Percentiles rank a stretch among this genome's conserved stretches.
These are phyloP conservation scores for Beauveria brongniartii DNA, from an alignment of 2,329 filamentous ascomycete genomes.

Conservation along the genomic window DNA sequence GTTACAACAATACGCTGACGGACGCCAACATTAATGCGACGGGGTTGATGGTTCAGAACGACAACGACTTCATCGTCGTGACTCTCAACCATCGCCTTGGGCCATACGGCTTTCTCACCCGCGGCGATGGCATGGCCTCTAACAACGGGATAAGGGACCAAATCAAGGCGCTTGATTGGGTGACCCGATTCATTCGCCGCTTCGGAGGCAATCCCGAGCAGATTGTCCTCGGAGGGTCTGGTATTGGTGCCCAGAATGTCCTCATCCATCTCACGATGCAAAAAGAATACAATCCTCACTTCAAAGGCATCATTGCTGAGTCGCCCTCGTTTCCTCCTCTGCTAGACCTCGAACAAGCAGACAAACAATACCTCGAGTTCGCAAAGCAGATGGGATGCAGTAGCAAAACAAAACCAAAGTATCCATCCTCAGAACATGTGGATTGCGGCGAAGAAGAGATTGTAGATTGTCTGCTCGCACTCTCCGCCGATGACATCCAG, in stretches of 20 bases:
- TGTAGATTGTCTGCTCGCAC: slow-evolving; percentile 38
- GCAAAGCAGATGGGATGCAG: slow-evolving; percentile 20
- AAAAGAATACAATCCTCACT: slow-evolving; percentile 40
- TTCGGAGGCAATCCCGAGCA: slow-evolving; percentile 46
- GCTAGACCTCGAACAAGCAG: slow-evolving; percentile 37
- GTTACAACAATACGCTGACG: slow-evolving; percentile 41
- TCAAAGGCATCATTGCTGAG: slow-evolving; percentile 42
- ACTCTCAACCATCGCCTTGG: slow-evolving; percentile 72
- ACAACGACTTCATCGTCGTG: slow-evolving; percentile 57
- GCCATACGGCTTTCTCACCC: slow-evolving; percentile 61
- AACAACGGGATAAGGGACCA: slow-evolving; percentile 69
- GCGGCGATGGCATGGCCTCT: slow-evolving; percentile 45
- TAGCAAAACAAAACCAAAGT: no score
- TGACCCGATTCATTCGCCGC: slow-evolving; percentile 47
- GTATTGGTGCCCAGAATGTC: slow-evolving; percentile 60
- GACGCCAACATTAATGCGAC: slow-evolving; percentile 50
- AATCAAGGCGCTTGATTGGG: slow-evolving; percentile 60
- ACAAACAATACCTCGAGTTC: slow-evolving; percentile 32
- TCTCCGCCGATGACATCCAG: slow-evolving; percentile 34
- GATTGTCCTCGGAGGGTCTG: slow-evolving; percentile 53
- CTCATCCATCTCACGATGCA: slow-evolving; percentile 53
- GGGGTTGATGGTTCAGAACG: slow-evolving; percentile 49
- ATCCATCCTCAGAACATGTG: background rate
- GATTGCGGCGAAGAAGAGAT: background rate
- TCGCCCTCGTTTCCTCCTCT: slow-evolving; percentile 44